Conservation (phyloP, 2,329 filamentous ascomycete genomes). For the Aspergillus cejpii region DNA sequence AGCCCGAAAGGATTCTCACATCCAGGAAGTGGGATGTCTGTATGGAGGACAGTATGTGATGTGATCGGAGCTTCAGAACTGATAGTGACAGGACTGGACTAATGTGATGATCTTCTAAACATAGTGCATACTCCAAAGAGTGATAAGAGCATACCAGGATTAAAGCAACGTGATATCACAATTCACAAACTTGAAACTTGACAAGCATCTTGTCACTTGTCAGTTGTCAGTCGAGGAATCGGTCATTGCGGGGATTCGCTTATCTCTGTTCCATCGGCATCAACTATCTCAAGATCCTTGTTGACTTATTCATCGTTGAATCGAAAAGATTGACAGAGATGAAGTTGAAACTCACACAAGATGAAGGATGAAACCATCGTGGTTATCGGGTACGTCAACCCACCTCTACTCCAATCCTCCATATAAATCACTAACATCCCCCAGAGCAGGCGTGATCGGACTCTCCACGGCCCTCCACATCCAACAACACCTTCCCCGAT, state of each 20-base stretch:
- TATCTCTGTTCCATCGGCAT: background rate
- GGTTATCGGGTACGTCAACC: conserved; percentile 30
- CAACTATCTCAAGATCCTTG: background rate
- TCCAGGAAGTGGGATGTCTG: too few relatives aligned
- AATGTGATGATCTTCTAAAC: background rate
- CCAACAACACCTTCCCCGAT: conserved; percentile 24
- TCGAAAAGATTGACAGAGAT: too few relatives aligned
- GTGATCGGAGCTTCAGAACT: conserved; percentile 4
- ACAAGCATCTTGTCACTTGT: too few relatives aligned
- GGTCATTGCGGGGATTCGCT: background rate
- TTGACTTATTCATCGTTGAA: too few relatives aligned
- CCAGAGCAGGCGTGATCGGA: conserved; percentile 38
- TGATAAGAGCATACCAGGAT: background rate
- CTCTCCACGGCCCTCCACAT: conserved; percentile 34
- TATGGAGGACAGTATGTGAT: conserved; percentile 15
- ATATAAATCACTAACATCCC: conserved; percentile 7
- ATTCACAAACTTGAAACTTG: background rate
- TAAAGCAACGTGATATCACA: background rate
- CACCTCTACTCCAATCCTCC: background rate
- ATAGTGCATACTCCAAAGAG: background rate
- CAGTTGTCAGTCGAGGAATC: background rate
- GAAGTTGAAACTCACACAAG: background rate
- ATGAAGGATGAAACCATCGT: conserved; percentile 27
- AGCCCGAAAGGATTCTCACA: background rate
- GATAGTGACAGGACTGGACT: too few relatives aligned